Percentiles rank a stretch among this genome's conserved stretches.
These are phyloP conservation scores for Aegilops longissima DNA, from an alignment of 176 grass and related monocot species.

Conservation along the genomic window DNA sequence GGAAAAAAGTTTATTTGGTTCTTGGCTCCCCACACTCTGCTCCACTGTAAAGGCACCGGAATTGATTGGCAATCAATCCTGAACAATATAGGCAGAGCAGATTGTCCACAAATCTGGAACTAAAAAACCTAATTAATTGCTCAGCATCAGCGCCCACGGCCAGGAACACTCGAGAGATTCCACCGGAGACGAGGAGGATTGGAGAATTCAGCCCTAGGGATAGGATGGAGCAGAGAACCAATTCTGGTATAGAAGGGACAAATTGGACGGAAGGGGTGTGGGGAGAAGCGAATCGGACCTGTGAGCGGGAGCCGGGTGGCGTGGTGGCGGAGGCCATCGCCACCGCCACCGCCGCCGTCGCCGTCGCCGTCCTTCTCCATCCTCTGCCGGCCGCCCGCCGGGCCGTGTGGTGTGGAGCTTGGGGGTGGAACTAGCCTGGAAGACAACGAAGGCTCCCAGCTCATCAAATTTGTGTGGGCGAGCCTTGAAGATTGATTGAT, in stretches of 20 bases:
- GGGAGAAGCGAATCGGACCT: neutral
- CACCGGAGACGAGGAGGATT: neutral
- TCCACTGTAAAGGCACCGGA: neutral
- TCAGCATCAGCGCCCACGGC: too few species aligned
- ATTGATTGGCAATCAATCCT: neutral
- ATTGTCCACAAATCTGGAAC: neutral
- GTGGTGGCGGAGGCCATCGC: neutral
- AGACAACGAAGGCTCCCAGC: neutral
- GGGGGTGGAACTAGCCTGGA: neutral
- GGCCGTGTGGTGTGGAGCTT: neutral
- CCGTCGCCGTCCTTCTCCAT: conserved; percentile 19
- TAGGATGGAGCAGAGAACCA: too few species aligned
- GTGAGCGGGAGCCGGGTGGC: neutral
- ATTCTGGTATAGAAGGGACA: too few species aligned
- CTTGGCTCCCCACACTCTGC: too few species aligned
- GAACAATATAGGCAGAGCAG: neutral
- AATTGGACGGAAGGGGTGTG: too few species aligned
- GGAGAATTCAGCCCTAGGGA: neutral
- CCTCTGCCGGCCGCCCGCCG: neutral
- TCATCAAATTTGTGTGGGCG: neutral
- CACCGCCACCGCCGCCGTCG: too few species aligned
- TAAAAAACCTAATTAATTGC: neutral
- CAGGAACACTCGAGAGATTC: neutral
- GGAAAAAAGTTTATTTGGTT: neutral
- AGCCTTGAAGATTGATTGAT: neutral